Conservation (phyloP, 176 grass and related monocot species). For the Aegilops longissima region DNA sequence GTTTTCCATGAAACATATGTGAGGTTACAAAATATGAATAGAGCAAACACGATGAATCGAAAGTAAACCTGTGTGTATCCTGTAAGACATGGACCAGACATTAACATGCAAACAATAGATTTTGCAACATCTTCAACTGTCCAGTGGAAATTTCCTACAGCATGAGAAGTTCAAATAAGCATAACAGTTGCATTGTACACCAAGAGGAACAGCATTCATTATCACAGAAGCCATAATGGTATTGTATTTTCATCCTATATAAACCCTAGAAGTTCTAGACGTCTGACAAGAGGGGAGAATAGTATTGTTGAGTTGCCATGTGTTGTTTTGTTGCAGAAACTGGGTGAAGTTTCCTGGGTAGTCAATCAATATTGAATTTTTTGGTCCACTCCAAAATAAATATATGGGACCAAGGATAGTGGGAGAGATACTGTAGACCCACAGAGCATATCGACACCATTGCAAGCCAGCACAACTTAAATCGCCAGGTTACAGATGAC, state of each 20-base stretch:
- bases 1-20: not conserved
- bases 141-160: slow-evolving; percentile 98
- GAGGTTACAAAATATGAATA: not conserved
- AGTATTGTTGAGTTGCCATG: not conserved
- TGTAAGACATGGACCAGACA: slow-evolving; percentile 95
- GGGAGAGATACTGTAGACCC: not conserved
- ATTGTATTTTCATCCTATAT: not conserved
- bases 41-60: not conserved
- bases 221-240: not conserved
- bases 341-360: not conserved
- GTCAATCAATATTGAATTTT: not conserved
- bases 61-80: slow-evolving; percentile 86
- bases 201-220: not conserved
- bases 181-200: slow-evolving; percentile 6
- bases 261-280: not conserved
- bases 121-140: slow-evolving; percentile 90
- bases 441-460: not conserved
- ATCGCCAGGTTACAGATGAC: not conserved
- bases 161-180: not conserved
- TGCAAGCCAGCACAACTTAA: not conserved
- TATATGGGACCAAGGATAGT: not conserved
- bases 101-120: slow-evolving; percentile 94
- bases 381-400: not conserved
- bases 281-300: not conserved
- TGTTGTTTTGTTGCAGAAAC: not conserved